Conservation (phyloP, 768 basidiomycete genomes). For the Hypsizygus marmoreus region DNA sequence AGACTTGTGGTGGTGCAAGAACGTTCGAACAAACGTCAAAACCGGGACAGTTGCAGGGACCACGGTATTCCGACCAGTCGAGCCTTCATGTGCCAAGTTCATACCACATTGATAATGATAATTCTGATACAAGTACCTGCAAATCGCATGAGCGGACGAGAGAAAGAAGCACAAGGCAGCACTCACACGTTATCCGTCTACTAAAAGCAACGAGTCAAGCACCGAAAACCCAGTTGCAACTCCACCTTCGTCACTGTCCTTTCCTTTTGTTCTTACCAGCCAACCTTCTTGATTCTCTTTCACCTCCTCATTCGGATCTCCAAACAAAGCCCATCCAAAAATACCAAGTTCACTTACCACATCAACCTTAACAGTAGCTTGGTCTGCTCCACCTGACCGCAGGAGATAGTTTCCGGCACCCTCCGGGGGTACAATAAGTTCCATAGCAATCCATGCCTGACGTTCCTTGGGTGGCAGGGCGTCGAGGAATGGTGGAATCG, state of each 20-base stretch:
- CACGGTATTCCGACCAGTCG: too few species aligned
- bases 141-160: background rate
- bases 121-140: background rate
- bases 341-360: constrained; percentile 91
- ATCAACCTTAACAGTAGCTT: constrained; percentile 55
- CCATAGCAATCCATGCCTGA: constrained; percentile 95
- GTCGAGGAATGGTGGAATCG: constrained; percentile 79
- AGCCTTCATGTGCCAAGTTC: too few species aligned
- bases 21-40: too few species aligned
- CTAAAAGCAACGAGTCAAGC: constrained; percentile 67
- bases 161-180: background rate
- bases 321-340: constrained; percentile 88
- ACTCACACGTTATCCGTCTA: constrained; percentile 34
- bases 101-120: too few species aligned
- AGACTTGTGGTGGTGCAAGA: too few species aligned
- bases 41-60: too few species aligned
- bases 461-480: constrained; percentile 59
- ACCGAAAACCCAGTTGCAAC: constrained; percentile 84
- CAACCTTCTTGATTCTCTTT: constrained; percentile 76
- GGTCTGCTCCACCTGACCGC: constrained; percentile 57
- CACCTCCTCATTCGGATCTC: constrained; percentile 38
- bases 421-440: constrained; percentile 79
- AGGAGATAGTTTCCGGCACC: constrained; percentile 74
- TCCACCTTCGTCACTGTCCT: constrained; percentile 90
- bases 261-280: constrained; percentile 87